Evolutionary conservation across 768 basidiomycete genomes (phyloP).

Genomic region (Agaricus bisporus): DNA sequence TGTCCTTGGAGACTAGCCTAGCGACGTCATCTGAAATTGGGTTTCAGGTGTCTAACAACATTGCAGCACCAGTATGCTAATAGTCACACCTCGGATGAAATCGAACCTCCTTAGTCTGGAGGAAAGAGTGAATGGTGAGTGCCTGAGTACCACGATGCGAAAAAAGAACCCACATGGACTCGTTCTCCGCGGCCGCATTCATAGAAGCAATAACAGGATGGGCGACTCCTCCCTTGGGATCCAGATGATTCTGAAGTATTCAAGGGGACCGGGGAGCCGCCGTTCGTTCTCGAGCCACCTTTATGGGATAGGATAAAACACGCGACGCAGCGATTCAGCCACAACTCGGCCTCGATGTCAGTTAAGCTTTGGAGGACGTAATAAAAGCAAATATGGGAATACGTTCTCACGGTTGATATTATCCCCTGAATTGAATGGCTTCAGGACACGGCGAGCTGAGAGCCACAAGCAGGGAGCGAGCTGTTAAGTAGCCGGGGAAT

Average conservation of each 20-base stretch:
- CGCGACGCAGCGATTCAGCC: no score
- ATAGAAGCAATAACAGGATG: not conserved
- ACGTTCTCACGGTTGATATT: not conserved
- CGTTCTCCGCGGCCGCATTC: not conserved
- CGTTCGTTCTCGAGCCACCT: no score
- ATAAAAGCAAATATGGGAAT: not conserved
- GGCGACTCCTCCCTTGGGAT: no score
- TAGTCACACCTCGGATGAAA: constrained; percentile 2
- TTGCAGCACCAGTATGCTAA: not conserved
- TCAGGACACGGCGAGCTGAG: no score
- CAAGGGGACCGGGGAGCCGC: not conserved
- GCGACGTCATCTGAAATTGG: constrained; percentile 30
- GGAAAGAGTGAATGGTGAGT: not conserved
- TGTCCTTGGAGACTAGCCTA: constrained; percentile 28
- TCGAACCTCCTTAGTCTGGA: constrained; percentile 4
- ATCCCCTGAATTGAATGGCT: not conserved
- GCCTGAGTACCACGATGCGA: not conserved
- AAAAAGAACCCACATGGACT: not conserved
- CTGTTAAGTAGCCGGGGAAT: not conserved
- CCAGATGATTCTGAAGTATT: no score
- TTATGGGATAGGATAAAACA: no score
- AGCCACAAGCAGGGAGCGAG: constrained; percentile 1
- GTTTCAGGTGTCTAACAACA: not conserved
- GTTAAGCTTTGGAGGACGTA: not conserved
- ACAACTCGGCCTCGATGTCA: no score